These are phyloP conservation scores for Bisporella sp. DNA, from an alignment of 2,329 filamentous ascomycete species.

Conservation along the genomic window DNA sequence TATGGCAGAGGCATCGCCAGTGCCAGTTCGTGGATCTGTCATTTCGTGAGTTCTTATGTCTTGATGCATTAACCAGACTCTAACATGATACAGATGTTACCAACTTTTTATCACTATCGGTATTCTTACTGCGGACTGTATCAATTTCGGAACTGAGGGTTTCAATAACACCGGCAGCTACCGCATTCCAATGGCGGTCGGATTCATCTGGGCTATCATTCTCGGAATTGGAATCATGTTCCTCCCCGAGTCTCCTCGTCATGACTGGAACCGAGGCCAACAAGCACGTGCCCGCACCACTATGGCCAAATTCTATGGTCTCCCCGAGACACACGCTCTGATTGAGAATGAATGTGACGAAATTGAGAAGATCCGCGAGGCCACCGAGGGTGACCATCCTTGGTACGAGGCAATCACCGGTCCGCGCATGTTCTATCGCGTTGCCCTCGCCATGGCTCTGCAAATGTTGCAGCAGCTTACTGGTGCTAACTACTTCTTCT, in stretches of 20 bases:
- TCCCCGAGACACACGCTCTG: constrained; percentile 39
- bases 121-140: constrained; percentile 50
- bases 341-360: constrained; percentile 44
- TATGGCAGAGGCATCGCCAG: constrained; percentile 56
- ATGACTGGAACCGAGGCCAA: constrained; percentile 41
- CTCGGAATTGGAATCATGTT: constrained; percentile 45
- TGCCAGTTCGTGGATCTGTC: constrained; percentile 55
- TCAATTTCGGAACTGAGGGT: constrained; percentile 42
- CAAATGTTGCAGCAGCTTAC: constrained; percentile 65
- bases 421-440: constrained; percentile 57
- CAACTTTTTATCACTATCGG: constrained; percentile 69
- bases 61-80: background rate
- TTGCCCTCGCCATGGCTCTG: constrained; percentile 53
- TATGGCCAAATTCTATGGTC: constrained; percentile 44
- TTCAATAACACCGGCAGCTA: constrained; percentile 41
- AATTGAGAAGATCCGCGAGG: constrained; percentile 35
- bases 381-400: constrained; percentile 48
- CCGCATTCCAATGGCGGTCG: constrained; percentile 54
- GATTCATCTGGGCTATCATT: constrained; percentile 44
- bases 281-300: constrained; percentile 43
- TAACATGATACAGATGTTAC: constrained; percentile 41
- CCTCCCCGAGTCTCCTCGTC: constrained; percentile 51
- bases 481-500: constrained; percentile 56
- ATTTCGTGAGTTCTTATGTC: constrained; percentile 36
- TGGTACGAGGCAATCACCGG: constrained; percentile 55